Base-by-base conservation (phyloP, 225 moss, liverwort and hornwort genomes). In the Neckera pumila region DNA sequence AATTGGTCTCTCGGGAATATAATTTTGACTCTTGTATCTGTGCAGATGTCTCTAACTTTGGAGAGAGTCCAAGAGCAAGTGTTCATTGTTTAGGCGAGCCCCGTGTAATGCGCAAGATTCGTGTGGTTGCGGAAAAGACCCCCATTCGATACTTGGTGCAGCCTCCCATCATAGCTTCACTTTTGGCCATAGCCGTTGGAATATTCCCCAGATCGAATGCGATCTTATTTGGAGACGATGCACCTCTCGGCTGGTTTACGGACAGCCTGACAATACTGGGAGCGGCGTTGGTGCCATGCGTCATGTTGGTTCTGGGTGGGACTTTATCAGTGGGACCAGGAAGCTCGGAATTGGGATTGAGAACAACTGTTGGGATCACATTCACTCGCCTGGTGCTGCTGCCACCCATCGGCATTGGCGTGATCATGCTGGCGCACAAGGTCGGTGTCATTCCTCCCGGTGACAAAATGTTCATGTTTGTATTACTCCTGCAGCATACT, bases 251-350 rank as follows among this genome's bases (percentile, higher is more conserved):
- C 36, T 95, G 96, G 90, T 73, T 98, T 76, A 95, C 94, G 13
- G 98, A 98, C 90, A 98, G 98, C 88, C 71, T 98, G 45, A 93
- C 92, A 17, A 98, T 98, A 42, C 91, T 98, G 10, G 97, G 97
- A 19, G 92, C 91, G 81, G 97, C 97, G 9, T 88, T 95, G 87
- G 96, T 98, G 26, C 97, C 98, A 2, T 97, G 97, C 87, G 95
- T 97, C 79, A 97, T 98, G 97, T 92, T 98, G 80, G 97, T 97
- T 49, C 89, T 98, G 74, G 98, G 98, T 47, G 97, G 97, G 84
- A 95, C 96, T 51, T 92, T 97, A 18, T 93, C 95, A 49, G 93
- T 93, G 20, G 96, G 95, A 88, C 96, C 97, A 31, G 96, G 95
- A 66, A 93, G 92, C 89, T 98, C 98, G 22, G 91, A 91, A 77